A percentile compares a stretch with the other conserved stretches of the same genome.
Evolutionary conservation across 306 rosid genomes (phyloP).

Genomic region (Adenanthera pavonina): DNA sequence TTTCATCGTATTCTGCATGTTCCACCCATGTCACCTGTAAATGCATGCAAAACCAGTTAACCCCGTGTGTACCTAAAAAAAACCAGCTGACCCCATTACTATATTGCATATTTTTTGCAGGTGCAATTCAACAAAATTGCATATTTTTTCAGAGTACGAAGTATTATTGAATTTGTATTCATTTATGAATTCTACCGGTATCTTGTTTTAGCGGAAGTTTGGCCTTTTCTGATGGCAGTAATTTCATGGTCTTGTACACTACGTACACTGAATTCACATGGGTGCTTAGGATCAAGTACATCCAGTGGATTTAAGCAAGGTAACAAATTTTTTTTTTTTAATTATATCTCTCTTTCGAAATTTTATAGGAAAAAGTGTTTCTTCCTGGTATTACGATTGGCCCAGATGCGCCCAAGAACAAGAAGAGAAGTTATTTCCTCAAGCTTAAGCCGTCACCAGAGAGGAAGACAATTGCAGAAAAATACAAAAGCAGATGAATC

Average conservation of each 20-base stretch:
- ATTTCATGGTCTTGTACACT: neutral
- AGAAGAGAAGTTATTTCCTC: neutral
- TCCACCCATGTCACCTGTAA: slow-evolving; percentile 96
- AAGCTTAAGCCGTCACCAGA: neutral
- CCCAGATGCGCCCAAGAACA: neutral
- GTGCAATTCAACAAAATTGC: neutral
- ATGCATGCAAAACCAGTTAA: slow-evolving; percentile 18
- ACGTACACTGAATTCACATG: slow-evolving; percentile 6
- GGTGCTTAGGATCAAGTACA: neutral
- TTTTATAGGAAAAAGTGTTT: neutral
- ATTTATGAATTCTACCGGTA: neutral
- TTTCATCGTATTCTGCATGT: slow-evolving; percentile 90
- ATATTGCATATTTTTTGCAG: too few relatives aligned
- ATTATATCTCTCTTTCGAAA: neutral
- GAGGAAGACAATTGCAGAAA: neutral
- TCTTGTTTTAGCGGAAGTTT: neutral
- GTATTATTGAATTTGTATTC: neutral
- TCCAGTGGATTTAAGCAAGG: neutral
- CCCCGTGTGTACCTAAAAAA: too few relatives aligned
- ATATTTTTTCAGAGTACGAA: neutral
- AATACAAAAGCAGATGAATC: neutral
- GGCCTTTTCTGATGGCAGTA: neutral
- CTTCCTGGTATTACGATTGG: neutral
- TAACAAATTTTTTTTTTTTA: neutral
- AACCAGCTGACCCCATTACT: too few relatives aligned